A percentile compares a stretch with the other conserved stretches of the same genome.
Evolutionary conservation across 345 rosid genomes (phyloP).

Genomic region (Excoecaria cochinchinensis): DNA sequence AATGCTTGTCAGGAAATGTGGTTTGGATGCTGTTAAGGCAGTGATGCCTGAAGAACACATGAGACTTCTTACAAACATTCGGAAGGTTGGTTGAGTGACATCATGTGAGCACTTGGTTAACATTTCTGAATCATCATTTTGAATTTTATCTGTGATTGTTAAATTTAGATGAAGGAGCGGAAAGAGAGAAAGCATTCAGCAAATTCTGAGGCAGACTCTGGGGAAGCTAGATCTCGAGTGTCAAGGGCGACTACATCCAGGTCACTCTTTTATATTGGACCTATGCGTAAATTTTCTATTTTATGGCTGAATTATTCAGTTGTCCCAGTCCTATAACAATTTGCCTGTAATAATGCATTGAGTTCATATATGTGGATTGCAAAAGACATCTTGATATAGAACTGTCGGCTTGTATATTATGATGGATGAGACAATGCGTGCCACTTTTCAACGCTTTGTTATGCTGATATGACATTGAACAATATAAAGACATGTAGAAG

Average conservation of each 20-base stretch:
- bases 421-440: neutral
- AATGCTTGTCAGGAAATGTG: constrained; percentile 94
- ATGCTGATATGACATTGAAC: neutral
- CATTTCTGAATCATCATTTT: constrained; percentile 12
- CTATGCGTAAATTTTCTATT: neutral
- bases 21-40: constrained; percentile 85
- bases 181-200: constrained; percentile 62
- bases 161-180: constrained; percentile 68
- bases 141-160: constrained; percentile 20
- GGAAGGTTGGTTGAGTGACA: constrained; percentile 58
- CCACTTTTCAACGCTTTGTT: neutral
- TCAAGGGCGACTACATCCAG: constrained; percentile 80
- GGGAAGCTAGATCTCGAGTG: constrained; percentile 61
- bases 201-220: constrained; percentile 53
- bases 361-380: neutral
- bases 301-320: neutral
- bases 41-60: constrained; percentile 98
- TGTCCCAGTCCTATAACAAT: neutral
- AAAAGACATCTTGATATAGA: neutral
- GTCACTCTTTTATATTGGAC: constrained; percentile 29
- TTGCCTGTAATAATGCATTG: neutral
- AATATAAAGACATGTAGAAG: neutral
- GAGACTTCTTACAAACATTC: constrained; percentile 88
- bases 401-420: neutral
- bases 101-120: neutral